Evolutionary conservation across 768 basidiomycete species (phyloP).

Genomic region (Tylopilus vinaceipallidus): DNA sequence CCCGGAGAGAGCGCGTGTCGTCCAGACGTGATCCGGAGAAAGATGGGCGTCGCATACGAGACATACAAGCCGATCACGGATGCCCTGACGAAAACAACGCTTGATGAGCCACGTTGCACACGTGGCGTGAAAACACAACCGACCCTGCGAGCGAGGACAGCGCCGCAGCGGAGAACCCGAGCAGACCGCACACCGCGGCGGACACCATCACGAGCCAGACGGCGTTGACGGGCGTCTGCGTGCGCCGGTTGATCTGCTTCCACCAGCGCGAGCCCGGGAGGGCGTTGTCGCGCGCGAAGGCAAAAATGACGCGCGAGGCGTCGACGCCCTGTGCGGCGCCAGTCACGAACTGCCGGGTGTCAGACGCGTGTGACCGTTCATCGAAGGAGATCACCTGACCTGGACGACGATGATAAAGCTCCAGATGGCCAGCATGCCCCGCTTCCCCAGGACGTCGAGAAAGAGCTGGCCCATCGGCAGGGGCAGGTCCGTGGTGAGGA

Average conservation of each 20-base stretch:
- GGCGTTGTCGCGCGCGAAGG: constrained; percentile 72
- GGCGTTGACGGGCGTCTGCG: constrained; percentile 71
- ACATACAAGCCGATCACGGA: constrained; percentile 72
- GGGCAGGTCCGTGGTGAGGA: constrained; percentile 50
- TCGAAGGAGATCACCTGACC: constrained; percentile 24
- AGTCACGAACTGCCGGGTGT: constrained; percentile 53
- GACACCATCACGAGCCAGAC: constrained; percentile 69
- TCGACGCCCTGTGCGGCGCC: constrained; percentile 75
- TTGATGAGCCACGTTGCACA: neutral
- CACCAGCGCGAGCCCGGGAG: constrained; percentile 70
- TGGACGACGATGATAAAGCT: constrained; percentile 65
- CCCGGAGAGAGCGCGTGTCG: constrained; percentile 56
- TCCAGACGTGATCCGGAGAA: constrained; percentile 70
- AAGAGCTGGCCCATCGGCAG: constrained; percentile 75
- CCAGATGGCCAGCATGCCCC: constrained; percentile 73
- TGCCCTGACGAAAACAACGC: constrained; percentile 40
- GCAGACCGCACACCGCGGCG: constrained; percentile 55
- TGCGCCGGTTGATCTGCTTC: constrained; percentile 57
- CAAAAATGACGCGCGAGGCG: constrained; percentile 73
- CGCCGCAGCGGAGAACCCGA: constrained; percentile 65
- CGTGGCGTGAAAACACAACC: constrained; percentile 5
- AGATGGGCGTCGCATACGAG: constrained; percentile 63
- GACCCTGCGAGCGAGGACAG: constrained; percentile 68
- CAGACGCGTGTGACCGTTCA: neutral
- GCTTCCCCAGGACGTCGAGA: constrained; percentile 60